These are phyloP conservation scores for Thalassiosira profunda DNA, from an alignment of 108 stramenopile genomes.

Conservation along the genomic window DNA sequence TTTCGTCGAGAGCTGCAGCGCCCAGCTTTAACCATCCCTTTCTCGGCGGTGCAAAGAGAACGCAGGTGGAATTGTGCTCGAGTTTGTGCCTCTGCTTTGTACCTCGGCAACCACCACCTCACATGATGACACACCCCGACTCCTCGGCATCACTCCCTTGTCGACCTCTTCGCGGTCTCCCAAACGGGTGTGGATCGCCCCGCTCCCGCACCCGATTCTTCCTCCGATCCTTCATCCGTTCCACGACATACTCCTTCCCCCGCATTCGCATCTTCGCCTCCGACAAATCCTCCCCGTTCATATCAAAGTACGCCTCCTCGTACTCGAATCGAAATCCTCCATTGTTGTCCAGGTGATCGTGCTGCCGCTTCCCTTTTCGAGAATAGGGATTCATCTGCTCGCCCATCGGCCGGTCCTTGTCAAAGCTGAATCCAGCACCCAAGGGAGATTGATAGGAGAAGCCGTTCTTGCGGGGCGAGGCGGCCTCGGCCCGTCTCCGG, in stretches of 20 bases:
- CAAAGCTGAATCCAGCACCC: slow-evolving; percentile 71
- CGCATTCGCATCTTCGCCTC: slow-evolving; percentile 12
- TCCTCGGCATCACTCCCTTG: slow-evolving; percentile 7
- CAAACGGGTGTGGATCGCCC: slow-evolving; percentile 48
- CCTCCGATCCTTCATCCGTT: slow-evolving; percentile 48
- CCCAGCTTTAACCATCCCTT: too few species aligned
- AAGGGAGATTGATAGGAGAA: slow-evolving; percentile 81
- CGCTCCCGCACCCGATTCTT: slow-evolving; percentile 45
- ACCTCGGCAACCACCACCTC: too few species aligned
- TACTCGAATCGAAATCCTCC: slow-evolving; percentile 41
- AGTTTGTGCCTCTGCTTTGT: too few species aligned
- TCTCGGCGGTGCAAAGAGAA: too few species aligned
- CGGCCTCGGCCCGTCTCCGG: slow-evolving; percentile 58
- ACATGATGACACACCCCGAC: slow-evolving; percentile 39
- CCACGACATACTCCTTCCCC: slow-evolving; percentile 42
- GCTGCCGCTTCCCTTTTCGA: slow-evolving; percentile 16
- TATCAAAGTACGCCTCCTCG: slow-evolving; percentile 49
- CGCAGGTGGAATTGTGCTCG: too few species aligned
- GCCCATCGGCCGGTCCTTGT: slow-evolving; percentile 8
- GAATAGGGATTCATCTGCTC: slow-evolving; percentile 45
- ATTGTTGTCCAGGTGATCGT: slow-evolving; percentile 10
- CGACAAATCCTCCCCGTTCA: slow-evolving; percentile 23
- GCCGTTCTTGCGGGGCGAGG: slow-evolving; percentile 43
- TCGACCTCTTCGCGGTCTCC: neutral
- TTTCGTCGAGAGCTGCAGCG: too few species aligned